phyloP scores from a whole-genome alignment of 129 eudicot genomes.

The Artemisia argyi region DNA sequence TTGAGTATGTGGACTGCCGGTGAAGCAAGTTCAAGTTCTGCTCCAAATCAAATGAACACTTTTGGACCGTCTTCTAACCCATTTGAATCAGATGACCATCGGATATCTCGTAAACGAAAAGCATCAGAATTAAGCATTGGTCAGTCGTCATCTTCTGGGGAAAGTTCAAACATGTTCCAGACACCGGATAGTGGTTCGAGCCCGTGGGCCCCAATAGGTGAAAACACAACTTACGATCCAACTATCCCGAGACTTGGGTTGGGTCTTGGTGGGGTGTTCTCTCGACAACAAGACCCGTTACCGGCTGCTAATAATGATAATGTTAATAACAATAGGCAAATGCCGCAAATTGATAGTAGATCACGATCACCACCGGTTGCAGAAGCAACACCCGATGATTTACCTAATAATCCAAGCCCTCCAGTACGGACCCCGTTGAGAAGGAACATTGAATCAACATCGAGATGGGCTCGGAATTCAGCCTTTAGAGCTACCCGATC shows the following conservation, averaged over 20 bases:
- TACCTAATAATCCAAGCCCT: constrained; percentile 31
- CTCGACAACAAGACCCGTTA: constrained; percentile 23
- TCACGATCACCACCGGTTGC: no score
- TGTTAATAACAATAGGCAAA: no score
- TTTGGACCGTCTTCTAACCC: constrained; percentile 35
- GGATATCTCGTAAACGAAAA: constrained; percentile 73
- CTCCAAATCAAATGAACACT: constrained; percentile 27
- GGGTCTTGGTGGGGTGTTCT: constrained; percentile 25
- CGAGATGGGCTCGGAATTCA: constrained; percentile 60
- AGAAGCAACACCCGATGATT: constrained; percentile 14
- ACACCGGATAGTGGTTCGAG: constrained; percentile 38
- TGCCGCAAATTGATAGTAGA: no score
- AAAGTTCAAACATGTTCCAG: constrained; percentile 49
- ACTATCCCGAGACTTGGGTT: constrained; percentile 63
- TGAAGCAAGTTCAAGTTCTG: constrained; percentile 55
- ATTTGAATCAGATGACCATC: constrained; percentile 47
- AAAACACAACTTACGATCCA: constrained; percentile 37
- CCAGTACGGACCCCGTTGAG: constrained; percentile 47
- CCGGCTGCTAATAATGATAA: constrained; percentile 20
- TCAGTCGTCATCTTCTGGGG: constrained; percentile 65
- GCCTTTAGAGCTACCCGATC: constrained; percentile 47
- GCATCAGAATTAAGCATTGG: constrained; percentile 59
- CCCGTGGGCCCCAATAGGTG: constrained; percentile 39
- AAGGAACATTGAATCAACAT: constrained; percentile 35
- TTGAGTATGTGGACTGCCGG: constrained; percentile 50